phyloP scores from a whole-genome alignment of 192 early-diverging fungal species.

The Bifiguratus adelaidae region DNA sequence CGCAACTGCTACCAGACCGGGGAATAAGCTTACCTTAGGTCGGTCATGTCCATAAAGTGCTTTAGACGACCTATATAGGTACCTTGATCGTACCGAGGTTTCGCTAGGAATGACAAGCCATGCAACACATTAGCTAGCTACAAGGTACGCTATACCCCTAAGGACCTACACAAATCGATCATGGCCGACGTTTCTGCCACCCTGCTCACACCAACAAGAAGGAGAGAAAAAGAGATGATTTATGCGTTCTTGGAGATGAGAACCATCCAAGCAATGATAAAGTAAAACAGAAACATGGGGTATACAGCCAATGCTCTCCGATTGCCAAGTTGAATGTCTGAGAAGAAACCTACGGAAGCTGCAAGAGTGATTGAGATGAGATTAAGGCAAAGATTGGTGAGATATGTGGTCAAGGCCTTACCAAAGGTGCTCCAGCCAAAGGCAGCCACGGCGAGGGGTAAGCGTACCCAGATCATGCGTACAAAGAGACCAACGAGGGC shows the following conservation, averaged over 20 bases:
- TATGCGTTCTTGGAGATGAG: too few relatives aligned
- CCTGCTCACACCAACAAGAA: too few relatives aligned
- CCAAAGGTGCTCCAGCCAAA: slow-evolving; percentile 85
- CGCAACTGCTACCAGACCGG: neutral
- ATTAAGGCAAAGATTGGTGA: neutral
- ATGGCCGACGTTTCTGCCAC: too few relatives aligned
- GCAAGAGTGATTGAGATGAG: neutral
- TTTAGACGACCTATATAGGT: slow-evolving; percentile 64
- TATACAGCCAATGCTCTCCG: slow-evolving; percentile 82
- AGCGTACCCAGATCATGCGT: slow-evolving; percentile 51
- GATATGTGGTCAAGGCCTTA: slow-evolving; percentile 12
- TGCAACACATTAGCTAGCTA: too few relatives aligned
- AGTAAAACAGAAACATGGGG: slow-evolving; percentile 92
- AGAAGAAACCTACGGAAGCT: slow-evolving; percentile 90
- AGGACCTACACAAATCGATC: too few relatives aligned
- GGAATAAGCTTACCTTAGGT: slow-evolving; percentile 33
- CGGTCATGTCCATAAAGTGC: slow-evolving; percentile 67
- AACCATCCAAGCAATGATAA: slow-evolving; percentile 92
- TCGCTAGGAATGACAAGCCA: too few relatives aligned
- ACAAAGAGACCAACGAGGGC: slow-evolving; percentile 63
- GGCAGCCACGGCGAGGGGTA: slow-evolving; percentile 61
- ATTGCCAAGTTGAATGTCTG: slow-evolving; percentile 67
- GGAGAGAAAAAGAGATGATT: too few relatives aligned
- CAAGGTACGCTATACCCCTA: too few relatives aligned
- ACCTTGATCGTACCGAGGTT: slow-evolving; percentile 48